Base-by-base conservation (phyloP, 1,139 yeast genomes). In the Nakaseomyces kungkrabaensis region DNA sequence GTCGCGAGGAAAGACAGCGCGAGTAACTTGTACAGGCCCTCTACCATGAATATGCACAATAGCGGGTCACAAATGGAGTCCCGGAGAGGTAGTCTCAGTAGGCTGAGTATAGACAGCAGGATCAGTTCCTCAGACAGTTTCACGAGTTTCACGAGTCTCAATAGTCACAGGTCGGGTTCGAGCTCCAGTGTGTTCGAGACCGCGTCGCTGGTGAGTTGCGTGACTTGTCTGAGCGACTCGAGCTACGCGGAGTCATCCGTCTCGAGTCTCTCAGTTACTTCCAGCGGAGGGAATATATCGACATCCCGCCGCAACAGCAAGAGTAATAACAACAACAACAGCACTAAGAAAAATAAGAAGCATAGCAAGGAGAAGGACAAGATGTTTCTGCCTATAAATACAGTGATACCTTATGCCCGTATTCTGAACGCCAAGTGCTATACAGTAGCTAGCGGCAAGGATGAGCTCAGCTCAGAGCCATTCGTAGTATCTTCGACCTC, bases 151-250 rank as follows among this genome's bases (percentile, higher is more conserved):
- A 29, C 34, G 25, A 41, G 44, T 29, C 11, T 29, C 26, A 41
- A 27, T 26, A 41, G 44, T 26, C 25, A 27, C 34, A 8, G 7
- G 43, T 25, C 32, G 32, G n/a, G 34, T 36, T 41, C 44, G 34
- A 29, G 34, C 44, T 41, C 44, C 24, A 54, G 56, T 38, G 51
- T 53, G 27, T 55, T 61, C 32, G 68, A 65, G 36, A 60, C 67
- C 6, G 57, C 66, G 3, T 65, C 68, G 7, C 48, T 60, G 29
- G 57, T 64, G 45, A 64, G 68, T 40, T 65, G 68, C 48, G 66
- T 65, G 25, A 63, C 68, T 6, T 65, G 68, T 47, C 46, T 65
- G 41, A 63, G 68, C 44, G 67, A 41, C 25, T 41, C 44, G 34
- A 41, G 44, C 34, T 41, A 29, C n/a, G 24, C 44, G 5, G 42